Evolutionary conservation across 164 flowering plant species (phyloP).

Genomic region (Aristolochia californica): DNA sequence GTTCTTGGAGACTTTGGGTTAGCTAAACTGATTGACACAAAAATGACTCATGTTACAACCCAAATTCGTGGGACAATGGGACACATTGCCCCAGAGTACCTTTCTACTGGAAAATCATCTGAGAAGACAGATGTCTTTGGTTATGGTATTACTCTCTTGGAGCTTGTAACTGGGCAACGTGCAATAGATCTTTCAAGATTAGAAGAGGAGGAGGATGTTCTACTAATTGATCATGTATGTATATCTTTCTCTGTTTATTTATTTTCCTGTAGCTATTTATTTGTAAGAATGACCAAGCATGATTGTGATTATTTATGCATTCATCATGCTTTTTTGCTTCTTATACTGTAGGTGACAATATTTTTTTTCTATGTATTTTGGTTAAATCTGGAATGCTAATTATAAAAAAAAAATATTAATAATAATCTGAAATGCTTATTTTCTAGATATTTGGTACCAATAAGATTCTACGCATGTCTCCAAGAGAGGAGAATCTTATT

Average conservation of each 20-base stretch:
- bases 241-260: background rate
- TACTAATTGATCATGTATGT: constrained; percentile 29
- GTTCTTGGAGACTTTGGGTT: constrained; percentile 59
- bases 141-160: constrained; percentile 45
- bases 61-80: constrained; percentile 59
- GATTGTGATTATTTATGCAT: no score
- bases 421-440: no score
- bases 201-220: constrained; percentile 34
- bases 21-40: constrained; percentile 39
- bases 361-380: no score
- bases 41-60: constrained; percentile 46
- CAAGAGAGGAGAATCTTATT: no score
- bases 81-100: constrained; percentile 54
- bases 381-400: no score
- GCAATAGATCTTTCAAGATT: constrained; percentile 33
- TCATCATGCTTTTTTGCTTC: no score
- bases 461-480: no score
- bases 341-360: no score
- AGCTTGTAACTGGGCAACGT: constrained; percentile 48
- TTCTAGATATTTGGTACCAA: no score
- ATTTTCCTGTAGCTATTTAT: no score
- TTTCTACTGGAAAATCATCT: constrained; percentile 45
- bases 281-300: no score
- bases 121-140: constrained; percentile 63
- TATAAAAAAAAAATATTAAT: no score